Evolutionary conservation across 2,329 filamentous ascomycete genomes (phyloP), one percentile per base, ranked within the genome.

Genomic region (Diaporthe aspalathi): DNA sequence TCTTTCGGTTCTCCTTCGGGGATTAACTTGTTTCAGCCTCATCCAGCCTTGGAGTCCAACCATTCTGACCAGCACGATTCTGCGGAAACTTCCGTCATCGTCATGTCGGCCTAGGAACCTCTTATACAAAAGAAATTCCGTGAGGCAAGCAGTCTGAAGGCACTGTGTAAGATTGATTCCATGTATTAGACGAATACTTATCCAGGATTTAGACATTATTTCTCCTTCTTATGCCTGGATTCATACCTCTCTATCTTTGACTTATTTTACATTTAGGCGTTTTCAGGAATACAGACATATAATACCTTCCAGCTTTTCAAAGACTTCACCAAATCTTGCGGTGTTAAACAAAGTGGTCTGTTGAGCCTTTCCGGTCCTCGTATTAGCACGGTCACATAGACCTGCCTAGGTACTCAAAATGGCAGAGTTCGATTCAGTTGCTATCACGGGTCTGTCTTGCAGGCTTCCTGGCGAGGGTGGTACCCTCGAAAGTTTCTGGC

Each of bases 401-500:
- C n/a, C n/a, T n/a, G n/a, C n/a, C n/a, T 9, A 32, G 4, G 27
- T n/a, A 14, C n/a, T 14, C 5, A 54, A 54, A 8, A 54, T 54
- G 50, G 50, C 27, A 9, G 50, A 54, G 27, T 32, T 32, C 50
- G 50, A 54, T 32, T 54, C 50, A 8, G n/a, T 54, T n/a, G 50
- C 50, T 27, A 54, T 54, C 14, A 54, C 50, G 5, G 50, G 50
- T n/a, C 50, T 54, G 5, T 54, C 50, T 17, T 54, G 57, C 57
- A 43, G 57, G 40, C 27, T 63, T 47, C 57, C 57, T 29, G 57
- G 57, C 5, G 57, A 63, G 27, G 57, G 57, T 7, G 24, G 47
- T 7, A 47, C n/a, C 40, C 57, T 63, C n/a, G 57, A 63, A 17
- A 32, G 14, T 27, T 63, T 63, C 22, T 63, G 57, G 57, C 57